Percentiles rank a stretch among this genome's conserved stretches.
phyloP scores from a whole-genome alignment of 129 eudicot species.

The Flaveria linearis region DNA sequence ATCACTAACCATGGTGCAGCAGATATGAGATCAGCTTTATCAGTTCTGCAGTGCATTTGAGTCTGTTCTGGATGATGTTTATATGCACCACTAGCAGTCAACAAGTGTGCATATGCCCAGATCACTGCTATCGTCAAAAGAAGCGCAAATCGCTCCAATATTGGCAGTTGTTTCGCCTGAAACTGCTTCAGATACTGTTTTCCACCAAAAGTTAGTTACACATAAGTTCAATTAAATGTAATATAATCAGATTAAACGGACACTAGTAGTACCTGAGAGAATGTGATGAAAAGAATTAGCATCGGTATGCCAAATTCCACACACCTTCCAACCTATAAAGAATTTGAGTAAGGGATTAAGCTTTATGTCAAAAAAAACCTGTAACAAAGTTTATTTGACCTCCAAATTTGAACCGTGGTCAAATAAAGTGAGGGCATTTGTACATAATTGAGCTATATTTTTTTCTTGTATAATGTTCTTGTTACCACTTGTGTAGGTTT shows the following conservation, averaged over 20 bases:
- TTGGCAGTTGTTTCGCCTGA: constrained; percentile 74
- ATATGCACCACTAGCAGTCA: constrained; percentile 98
- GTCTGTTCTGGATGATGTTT: constrained; percentile 83
- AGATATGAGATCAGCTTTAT: constrained; percentile 88
- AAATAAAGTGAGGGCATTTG: constrained; percentile 1
- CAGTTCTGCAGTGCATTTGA: constrained; percentile 84
- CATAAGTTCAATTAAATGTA: not conserved
- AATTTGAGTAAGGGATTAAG: constrained; percentile 8
- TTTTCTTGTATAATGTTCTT: not conserved
- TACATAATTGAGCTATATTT: not conserved
- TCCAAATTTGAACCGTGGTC: not conserved
- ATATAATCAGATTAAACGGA: not conserved
- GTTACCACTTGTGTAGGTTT: not conserved
- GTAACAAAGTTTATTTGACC: not conserved
- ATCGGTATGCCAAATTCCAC: constrained; percentile 96
- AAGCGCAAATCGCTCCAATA: constrained; percentile 91
- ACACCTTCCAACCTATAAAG: constrained; percentile 81
- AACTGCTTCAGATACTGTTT: constrained; percentile 68
- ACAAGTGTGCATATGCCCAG: constrained; percentile 96
- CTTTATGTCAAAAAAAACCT: not conserved
- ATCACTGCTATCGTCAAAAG: constrained; percentile 66
- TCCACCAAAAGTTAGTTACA: too few species aligned
- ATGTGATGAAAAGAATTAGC: constrained; percentile 75
- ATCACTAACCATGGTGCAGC: constrained; percentile 90
- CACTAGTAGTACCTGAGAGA: constrained; percentile 70